Conservation (phyloP, 1,284 basidiomycete genomes). For the Fistulinella cinereoalba region DNA sequence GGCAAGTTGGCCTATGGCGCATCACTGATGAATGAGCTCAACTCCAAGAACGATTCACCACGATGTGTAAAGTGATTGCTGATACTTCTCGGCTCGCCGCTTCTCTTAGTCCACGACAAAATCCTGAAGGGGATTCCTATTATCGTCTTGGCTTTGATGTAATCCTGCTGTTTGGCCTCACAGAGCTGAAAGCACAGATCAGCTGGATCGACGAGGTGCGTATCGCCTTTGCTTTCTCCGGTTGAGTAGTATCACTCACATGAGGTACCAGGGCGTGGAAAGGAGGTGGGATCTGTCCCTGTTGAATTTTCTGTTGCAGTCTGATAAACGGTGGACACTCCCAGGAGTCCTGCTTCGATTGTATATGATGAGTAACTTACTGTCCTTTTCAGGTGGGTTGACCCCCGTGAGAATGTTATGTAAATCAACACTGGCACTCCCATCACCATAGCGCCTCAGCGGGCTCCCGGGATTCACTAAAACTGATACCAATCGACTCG, state of each 20-base stretch:
- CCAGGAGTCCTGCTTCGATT: constrained; percentile 38
- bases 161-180: constrained; percentile 25
- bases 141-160: constrained; percentile 17
- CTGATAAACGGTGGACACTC: not conserved
- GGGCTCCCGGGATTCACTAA: too few relatives aligned
- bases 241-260: not conserved
- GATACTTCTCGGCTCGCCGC: constrained; percentile 6
- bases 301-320: not conserved
- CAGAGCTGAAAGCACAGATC: constrained; percentile 26
- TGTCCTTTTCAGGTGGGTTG: too few relatives aligned
- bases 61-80: constrained; percentile 16
- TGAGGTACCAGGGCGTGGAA: constrained; percentile 22
- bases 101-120: not conserved
- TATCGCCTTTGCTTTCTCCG: not conserved
- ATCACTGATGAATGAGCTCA: not conserved
- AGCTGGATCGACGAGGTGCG: constrained; percentile 21
- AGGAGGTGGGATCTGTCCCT: constrained; percentile 29
- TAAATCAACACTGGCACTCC: too few relatives aligned
- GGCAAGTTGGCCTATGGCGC: too few relatives aligned
- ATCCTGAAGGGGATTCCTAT: constrained; percentile 3
- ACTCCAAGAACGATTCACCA: constrained; percentile 12
- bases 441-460: too few relatives aligned
- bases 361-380: constrained; percentile 31
- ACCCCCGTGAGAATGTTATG: too few relatives aligned
- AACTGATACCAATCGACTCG: too few relatives aligned